Base-by-base conservation (phyloP, 345 rosid genomes). In the Brassica rapa region DNA sequence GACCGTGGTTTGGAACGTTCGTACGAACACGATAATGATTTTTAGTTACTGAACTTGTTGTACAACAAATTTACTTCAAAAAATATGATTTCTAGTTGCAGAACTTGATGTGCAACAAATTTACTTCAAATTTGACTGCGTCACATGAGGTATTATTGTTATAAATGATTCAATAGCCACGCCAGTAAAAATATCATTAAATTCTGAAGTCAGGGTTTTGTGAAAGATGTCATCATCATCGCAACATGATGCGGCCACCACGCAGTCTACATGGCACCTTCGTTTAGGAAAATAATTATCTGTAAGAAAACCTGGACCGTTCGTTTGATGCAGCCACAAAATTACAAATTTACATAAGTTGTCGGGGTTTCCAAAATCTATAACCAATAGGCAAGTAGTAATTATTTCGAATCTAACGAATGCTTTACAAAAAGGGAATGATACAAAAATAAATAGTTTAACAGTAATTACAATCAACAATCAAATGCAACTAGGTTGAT, bases 211-310 rank as follows among this genome's bases (percentile, higher is more conserved):
- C 61, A 32, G 46, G 41, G 29, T 72, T 60, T 59, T 19, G 19
- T 37, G 65, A 61, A 79, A 49, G 57, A 68, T 73, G 78, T 68
- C 82, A 61, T 80, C 82, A 80, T 80, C 70, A 69, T 69, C 16
- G 33, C 6, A 39, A 69, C 82, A 80, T 74, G 53, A 80, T 74
- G 82, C 27, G 27, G 27, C 35, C 73, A 49, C 60, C 70, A 66
- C 72, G 14, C n/a, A 14, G 9, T 55, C 63, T 30, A 55, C 62
- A 72, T 57, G 46, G 60, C 33, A 72, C 43, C 68, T 71, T 72
- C 62, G 15, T 66, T 41, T 41, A 2, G 1, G 8, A 21, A 39
- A 8, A 27, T 14, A 15, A 29, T 23, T 23, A 32, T 14, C 33
- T 5, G 60, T 55, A 16, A 55, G 75, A 30, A 69, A 74, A 10